These are phyloP conservation scores for Solanum infundibuliforme DNA, from an alignment of 257 asterid species.

Conservation along the genomic window DNA sequence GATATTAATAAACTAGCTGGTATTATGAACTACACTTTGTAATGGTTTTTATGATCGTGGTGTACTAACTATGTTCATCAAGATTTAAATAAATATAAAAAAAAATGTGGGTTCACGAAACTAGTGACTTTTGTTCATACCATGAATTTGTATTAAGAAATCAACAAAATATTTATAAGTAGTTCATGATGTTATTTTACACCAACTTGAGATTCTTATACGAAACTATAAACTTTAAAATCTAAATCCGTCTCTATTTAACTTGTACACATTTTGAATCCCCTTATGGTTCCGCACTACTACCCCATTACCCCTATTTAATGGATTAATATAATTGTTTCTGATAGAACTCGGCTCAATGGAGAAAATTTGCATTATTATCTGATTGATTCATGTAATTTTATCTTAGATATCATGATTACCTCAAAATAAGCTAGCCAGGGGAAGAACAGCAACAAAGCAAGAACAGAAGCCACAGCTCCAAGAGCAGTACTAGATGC, in stretches of 20 bases:
- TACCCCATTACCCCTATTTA: too few species aligned
- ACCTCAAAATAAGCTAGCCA: constrained; percentile 38
- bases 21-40: too few species aligned
- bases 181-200: too few species aligned
- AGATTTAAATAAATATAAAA: too few species aligned
- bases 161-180: too few species aligned
- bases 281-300: too few species aligned
- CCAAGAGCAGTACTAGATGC: constrained; percentile 49
- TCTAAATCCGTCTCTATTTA: too few species aligned
- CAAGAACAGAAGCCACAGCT: constrained; percentile 36
- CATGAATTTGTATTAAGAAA: background rate
- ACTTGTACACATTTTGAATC: too few species aligned
- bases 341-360: too few species aligned
- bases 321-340: too few species aligned
- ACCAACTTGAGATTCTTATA: background rate
- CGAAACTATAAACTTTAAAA: background rate
- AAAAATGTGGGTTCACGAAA: background rate
- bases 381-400: background rate
- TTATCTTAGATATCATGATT: background rate
- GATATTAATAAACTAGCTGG: background rate
- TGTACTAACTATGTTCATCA: background rate
- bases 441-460: constrained; percentile 43
- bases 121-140: background rate
- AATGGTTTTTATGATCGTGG: background rate
- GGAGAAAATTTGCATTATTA: background rate